Evolutionary conservation across 169 alveolate species (phyloP).

Genomic region (Plasmodium fragile): DNA sequence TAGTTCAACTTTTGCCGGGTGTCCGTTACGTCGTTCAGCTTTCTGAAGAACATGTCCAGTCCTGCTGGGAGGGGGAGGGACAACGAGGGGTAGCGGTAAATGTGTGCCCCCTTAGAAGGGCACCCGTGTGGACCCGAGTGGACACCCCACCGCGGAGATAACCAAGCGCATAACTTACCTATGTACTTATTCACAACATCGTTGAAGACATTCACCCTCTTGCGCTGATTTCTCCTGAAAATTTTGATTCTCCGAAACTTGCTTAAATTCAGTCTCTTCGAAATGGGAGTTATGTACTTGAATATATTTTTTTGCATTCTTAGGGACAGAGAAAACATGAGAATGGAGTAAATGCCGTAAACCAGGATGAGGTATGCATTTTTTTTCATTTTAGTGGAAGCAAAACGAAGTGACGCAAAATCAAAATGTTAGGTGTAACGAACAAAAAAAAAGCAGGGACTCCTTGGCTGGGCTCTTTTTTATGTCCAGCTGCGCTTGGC

Average conservation of each 20-base stretch:
- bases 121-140: neutral
- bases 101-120: neutral
- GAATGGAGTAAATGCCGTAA: slow-evolving; percentile 40
- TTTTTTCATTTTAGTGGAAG: slow-evolving; percentile 45
- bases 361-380: slow-evolving; percentile 52
- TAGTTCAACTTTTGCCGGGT: slow-evolving; percentile 55
- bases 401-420: neutral
- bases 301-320: slow-evolving; percentile 76
- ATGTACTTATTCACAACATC: slow-evolving; percentile 74
- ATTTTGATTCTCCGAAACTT: slow-evolving; percentile 23
- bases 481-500: neutral
- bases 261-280: slow-evolving; percentile 51
- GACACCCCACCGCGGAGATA: neutral
- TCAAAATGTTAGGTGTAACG: neutral
- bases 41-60: slow-evolving; percentile 56
- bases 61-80: slow-evolving; percentile 11
- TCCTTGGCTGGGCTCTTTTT: neutral
- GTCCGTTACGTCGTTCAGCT: slow-evolving; percentile 44
- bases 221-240: slow-evolving; percentile 40
- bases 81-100: neutral
- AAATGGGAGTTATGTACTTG: slow-evolving; percentile 73
- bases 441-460: neutral
- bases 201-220: slow-evolving; percentile 43
- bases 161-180: slow-evolving; percentile 5
- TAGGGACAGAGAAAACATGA: slow-evolving; percentile 60